Evolutionary conservation across 2,329 filamentous ascomycete species (phyloP).

Genomic region (Seiridium unicorne): DNA sequence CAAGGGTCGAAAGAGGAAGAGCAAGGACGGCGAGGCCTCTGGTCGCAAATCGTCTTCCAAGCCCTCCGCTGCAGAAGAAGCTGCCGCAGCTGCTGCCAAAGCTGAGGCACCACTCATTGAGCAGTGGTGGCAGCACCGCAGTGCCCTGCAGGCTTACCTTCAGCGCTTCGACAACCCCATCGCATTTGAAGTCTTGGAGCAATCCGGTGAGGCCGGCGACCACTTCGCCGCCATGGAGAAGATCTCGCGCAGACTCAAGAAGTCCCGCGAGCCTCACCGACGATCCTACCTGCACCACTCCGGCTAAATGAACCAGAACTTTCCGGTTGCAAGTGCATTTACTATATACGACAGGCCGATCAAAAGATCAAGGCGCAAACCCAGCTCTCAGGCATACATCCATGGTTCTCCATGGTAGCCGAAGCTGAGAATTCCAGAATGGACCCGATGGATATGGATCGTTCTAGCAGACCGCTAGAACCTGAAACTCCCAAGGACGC

Average conservation of each 20-base stretch:
- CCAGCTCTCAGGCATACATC: neutral
- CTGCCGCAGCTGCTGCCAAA: conserved; percentile 29
- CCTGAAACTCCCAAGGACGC: neutral
- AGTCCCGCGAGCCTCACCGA: conserved; percentile 30
- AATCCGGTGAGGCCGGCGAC: conserved; percentile 49
- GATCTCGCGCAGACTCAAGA: conserved; percentile 42
- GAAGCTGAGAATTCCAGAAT: neutral
- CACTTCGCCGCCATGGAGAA: conserved; percentile 51
- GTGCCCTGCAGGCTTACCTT: conserved; percentile 60
- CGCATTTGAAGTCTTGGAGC: conserved; percentile 51
- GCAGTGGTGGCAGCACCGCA: conserved; percentile 62
- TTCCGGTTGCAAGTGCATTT: conserved; percentile 5
- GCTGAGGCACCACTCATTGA: conserved; percentile 43
- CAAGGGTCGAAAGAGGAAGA: conserved; percentile 59
- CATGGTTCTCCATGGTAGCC: neutral
- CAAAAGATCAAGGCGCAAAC: neutral
- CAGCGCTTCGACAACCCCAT: conserved; percentile 47
- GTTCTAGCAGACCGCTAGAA: neutral
- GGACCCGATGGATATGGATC: neutral
- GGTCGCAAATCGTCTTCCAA: conserved; percentile 51
- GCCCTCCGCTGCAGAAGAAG: conserved; percentile 29
- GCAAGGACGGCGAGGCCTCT: conserved; percentile 41
- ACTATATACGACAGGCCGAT: neutral
- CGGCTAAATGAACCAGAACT: conserved; percentile 31
- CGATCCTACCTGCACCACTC: conserved; percentile 33